Evolutionary conservation across 495 filamentous ascomycete genomes (phyloP).

Genomic region (Annulohypoxylon stygium): DNA sequence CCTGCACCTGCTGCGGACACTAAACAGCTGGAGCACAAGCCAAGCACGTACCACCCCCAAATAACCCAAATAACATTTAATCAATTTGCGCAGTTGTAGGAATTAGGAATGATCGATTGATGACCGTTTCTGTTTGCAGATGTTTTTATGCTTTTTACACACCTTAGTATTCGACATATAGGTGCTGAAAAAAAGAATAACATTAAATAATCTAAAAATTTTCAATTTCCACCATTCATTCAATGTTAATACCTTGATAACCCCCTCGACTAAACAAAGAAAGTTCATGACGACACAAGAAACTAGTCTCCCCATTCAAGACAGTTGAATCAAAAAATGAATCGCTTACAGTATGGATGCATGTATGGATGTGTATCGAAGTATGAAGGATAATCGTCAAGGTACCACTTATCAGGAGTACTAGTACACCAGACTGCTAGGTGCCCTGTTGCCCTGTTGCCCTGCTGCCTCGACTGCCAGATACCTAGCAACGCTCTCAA

Average conservation of each 20-base stretch:
- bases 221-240: conserved; percentile 20
- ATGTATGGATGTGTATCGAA: background rate
- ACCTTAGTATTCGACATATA: conserved; percentile 12
- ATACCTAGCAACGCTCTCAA: conserved; percentile 19
- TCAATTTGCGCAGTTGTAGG: background rate
- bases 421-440: background rate
- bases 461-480: conserved; percentile 1
- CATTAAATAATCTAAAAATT: conserved; percentile 3
- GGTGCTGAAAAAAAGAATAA: conserved; percentile 7
- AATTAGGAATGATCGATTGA: conserved; percentile 8
- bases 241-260: background rate
- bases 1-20: conserved; percentile 19
- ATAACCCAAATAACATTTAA: conserved; percentile 4
- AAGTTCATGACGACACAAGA: conserved; percentile 14
- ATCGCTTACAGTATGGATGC: background rate
- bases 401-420: conserved; percentile 15
- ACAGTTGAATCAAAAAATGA: conserved; percentile 9
- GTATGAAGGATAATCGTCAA: conserved; percentile 7
- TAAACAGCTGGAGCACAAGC: background rate
- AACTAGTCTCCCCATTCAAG: conserved; percentile 18
- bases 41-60: conserved; percentile 1
- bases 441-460: background rate
- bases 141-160: background rate
- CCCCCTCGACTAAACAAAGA: conserved; percentile 24
- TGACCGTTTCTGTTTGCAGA: background rate